Conservation (phyloP, 768 basidiomycete genomes). For the Xerocomus potaroensis region DNA sequence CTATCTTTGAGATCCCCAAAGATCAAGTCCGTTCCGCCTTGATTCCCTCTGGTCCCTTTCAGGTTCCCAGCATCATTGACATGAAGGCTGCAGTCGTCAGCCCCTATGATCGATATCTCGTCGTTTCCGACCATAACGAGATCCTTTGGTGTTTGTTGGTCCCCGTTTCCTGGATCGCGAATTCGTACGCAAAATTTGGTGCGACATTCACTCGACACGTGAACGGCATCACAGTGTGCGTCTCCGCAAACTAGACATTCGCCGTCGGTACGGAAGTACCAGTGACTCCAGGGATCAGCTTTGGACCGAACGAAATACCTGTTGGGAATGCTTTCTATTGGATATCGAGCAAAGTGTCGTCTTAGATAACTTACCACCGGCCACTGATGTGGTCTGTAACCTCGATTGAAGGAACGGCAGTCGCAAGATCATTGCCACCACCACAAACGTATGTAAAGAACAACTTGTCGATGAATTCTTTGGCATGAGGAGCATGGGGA, state of each 20-base stretch:
- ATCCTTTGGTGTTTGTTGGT: not conserved
- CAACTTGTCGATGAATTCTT: not conserved
- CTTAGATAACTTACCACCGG: not conserved
- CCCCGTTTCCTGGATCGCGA: not conserved
- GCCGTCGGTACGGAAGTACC: conserved; percentile 1
- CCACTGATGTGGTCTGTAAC: conserved; percentile 5
- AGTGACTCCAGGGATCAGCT: conserved; percentile 1
- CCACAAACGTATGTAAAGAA: not conserved
- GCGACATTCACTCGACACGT: conserved; percentile 3
- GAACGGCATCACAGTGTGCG: not conserved
- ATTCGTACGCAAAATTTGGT: not conserved
- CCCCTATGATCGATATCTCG: conserved; percentile 1
- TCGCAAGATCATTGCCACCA: not conserved
- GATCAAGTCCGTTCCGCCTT: not conserved
- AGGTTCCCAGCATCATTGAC: not conserved
- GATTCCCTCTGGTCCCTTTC: not conserved
- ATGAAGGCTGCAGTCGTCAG: not conserved
- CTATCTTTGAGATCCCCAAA: conserved; percentile 1
- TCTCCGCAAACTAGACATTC: conserved; percentile 3
- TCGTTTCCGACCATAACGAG: conserved; percentile 4
- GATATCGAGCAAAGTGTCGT: too few relatives aligned
- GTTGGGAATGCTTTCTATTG: not conserved
- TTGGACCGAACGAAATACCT: conserved; percentile 6
- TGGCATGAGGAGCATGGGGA: not conserved
- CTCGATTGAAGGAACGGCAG: not conserved